Conservation (phyloP, 1,139 yeast species). For the Sporopachydermia cereana region DNA sequence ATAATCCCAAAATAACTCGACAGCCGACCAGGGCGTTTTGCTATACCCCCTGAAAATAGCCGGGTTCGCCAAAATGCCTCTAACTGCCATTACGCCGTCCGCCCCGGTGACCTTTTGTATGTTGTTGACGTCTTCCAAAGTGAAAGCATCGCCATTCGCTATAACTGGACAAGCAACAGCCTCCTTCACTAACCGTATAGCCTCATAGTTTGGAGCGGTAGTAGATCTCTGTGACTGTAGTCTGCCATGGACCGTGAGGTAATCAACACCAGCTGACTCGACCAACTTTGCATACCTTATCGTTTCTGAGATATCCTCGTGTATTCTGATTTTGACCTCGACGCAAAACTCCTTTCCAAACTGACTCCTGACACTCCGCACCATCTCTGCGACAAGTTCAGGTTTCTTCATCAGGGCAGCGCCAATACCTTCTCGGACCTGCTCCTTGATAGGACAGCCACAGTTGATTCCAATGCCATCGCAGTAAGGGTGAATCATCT, state of each 20-base stretch:
- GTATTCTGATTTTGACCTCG: slow-evolving; percentile 88
- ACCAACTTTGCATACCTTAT: slow-evolving; percentile 58
- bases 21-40: slow-evolving; percentile 80
- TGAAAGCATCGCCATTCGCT: slow-evolving; percentile 91
- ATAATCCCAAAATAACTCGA: slow-evolving; percentile 74
- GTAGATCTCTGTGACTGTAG: slow-evolving; percentile 77
- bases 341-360: slow-evolving; percentile 61
- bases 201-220: slow-evolving; percentile 71
- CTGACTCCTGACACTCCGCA: slow-evolving; percentile 61
- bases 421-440: slow-evolving; percentile 91
- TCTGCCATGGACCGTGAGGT: slow-evolving; percentile 89
- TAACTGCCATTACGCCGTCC: slow-evolving; percentile 92
- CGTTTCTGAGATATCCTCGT: slow-evolving; percentile 62
- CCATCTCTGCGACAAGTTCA: slow-evolving; percentile 74
- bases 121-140: slow-evolving; percentile 44
- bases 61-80: slow-evolving; percentile 81
- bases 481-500: slow-evolving; percentile 79
- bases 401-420: slow-evolving; percentile 88
- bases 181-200: slow-evolving; percentile 55
- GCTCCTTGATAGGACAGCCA: slow-evolving; percentile 95
- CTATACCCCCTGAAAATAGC: slow-evolving; percentile 68
- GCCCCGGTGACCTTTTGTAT: slow-evolving; percentile 61
- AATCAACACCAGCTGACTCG: slow-evolving; percentile 85
- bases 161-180: slow-evolving; percentile 59
- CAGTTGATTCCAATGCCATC: slow-evolving; percentile 94